Conservation (phyloP, 2,329 filamentous ascomycete species). For the Colletotrichum destructivum region DNA sequence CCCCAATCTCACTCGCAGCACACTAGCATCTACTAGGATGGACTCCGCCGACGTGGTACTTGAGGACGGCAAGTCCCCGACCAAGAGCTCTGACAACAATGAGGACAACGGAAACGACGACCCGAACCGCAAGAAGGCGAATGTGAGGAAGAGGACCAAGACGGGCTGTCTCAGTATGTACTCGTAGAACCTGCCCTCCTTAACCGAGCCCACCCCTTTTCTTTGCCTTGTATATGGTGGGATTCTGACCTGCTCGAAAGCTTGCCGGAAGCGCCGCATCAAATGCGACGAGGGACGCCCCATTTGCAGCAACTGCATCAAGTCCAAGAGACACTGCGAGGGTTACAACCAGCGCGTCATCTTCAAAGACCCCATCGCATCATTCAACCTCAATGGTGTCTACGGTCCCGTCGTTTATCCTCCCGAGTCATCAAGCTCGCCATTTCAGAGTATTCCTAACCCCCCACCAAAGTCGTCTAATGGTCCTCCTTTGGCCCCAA, state of each 20-base stretch:
- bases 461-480: conserved; percentile 57
- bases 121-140: conserved; percentile 57
- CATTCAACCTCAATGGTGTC: conserved; percentile 64
- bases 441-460: conserved; percentile 61
- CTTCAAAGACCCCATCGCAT: conserved; percentile 81
- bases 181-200: neutral
- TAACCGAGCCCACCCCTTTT: neutral
- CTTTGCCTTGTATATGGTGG: conserved; percentile 2
- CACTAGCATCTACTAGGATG: conserved; percentile 47
- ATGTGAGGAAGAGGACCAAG: conserved; percentile 82
- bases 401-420: conserved; percentile 62
- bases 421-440: conserved; percentile 60
- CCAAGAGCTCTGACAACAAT: conserved; percentile 52
- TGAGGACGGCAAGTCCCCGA: conserved; percentile 48
- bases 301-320: conserved; percentile 87
- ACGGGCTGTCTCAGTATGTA: conserved; percentile 89
- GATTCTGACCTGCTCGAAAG: conserved; percentile 59
- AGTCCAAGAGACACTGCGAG: conserved; percentile 87
- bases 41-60: conserved; percentile 47
- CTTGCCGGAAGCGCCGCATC: conserved; percentile 94
- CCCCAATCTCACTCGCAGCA: conserved; percentile 22
- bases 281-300: conserved; percentile 95
- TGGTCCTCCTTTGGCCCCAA: conserved; percentile 58
- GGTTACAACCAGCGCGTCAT: conserved; percentile 86
- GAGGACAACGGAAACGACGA: conserved; percentile 58